Evolutionary conservation across 768 basidiomycete species (phyloP).

Genomic region (Tulasnella sp.): DNA sequence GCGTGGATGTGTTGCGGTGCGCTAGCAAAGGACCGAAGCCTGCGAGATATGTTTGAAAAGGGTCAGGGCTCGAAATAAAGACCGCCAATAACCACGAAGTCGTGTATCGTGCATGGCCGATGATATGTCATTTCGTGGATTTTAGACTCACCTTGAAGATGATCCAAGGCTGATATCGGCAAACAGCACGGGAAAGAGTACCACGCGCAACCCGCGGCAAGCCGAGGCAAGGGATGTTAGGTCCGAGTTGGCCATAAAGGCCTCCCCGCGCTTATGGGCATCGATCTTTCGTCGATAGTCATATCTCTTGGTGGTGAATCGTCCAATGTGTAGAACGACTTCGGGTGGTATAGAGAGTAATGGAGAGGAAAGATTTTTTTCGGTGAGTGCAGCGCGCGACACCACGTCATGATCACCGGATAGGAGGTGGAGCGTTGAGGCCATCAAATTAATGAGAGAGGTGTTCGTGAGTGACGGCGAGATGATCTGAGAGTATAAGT

Average conservation of each 20-base stretch:
- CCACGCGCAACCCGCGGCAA: neutral
- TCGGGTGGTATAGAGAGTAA: slow-evolving; percentile 10
- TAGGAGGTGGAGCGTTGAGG: no score
- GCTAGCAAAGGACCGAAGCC: neutral
- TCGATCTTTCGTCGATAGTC: neutral
- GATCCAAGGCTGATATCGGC: neutral
- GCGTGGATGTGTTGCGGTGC: slow-evolving; percentile 6
- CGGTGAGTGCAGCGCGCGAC: no score
- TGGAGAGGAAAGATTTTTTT: neutral
- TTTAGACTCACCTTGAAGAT: slow-evolving; percentile 5
- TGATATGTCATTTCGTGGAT: neutral
- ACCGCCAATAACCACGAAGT: neutral
- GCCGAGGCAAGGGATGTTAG: slow-evolving; percentile 5
- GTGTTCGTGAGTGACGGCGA: no score
- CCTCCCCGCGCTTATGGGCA: neutral
- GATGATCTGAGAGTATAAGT: no score
- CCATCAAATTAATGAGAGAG: no score
- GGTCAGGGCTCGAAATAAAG: neutral
- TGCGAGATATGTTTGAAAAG: neutral
- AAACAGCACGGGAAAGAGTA: slow-evolving; percentile 9
- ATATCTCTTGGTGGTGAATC: slow-evolving; percentile 9
- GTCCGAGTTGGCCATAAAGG: slow-evolving; percentile 6
- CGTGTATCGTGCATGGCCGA: neutral
- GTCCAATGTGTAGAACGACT: slow-evolving; percentile 9
- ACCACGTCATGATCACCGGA: no score